Conservation (phyloP, 2,329 filamentous ascomycete genomes). For the Beauveria rudraprayagi region DNA sequence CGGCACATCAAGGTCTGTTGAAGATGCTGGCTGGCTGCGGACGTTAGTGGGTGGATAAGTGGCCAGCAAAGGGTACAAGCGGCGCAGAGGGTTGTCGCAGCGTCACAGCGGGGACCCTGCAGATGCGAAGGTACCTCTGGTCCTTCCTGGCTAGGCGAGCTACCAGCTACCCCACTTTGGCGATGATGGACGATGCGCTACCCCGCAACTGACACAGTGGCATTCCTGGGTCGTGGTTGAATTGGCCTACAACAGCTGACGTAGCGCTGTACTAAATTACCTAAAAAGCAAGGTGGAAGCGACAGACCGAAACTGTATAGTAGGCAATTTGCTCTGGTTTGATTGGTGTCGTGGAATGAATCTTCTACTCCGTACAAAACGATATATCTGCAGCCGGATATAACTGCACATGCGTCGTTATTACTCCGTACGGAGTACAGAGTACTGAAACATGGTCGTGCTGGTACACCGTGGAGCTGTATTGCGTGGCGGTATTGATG, state of each 20-base stretch:
- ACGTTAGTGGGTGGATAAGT: not conserved
- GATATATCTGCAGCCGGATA: not conserved
- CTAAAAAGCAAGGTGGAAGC: not conserved
- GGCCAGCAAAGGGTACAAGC: not conserved
- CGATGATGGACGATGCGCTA: conserved; percentile 10
- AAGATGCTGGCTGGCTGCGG: not conserved
- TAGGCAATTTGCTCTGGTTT: not conserved
- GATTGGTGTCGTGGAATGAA: not conserved
- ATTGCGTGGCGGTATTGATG: not conserved
- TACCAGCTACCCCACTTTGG: not conserved
- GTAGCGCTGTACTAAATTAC: not conserved
- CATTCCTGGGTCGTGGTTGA: too few relatives aligned
- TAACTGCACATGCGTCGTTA: not conserved
- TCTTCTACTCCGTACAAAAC: not conserved
- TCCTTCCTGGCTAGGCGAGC: not conserved
- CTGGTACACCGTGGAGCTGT: not conserved
- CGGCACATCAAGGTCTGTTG: not conserved
- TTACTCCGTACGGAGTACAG: not conserved
- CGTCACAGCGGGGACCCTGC: not conserved
- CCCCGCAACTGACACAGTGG: conserved; percentile 5
- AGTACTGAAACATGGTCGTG: not conserved
- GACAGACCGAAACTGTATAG: not conserved
- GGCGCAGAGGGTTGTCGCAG: not conserved
- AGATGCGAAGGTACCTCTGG: not conserved
- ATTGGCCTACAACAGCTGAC: not conserved